Base-by-base conservation (phyloP, 768 basidiomycete genomes). In the Paxillus ammoniavirescens region DNA sequence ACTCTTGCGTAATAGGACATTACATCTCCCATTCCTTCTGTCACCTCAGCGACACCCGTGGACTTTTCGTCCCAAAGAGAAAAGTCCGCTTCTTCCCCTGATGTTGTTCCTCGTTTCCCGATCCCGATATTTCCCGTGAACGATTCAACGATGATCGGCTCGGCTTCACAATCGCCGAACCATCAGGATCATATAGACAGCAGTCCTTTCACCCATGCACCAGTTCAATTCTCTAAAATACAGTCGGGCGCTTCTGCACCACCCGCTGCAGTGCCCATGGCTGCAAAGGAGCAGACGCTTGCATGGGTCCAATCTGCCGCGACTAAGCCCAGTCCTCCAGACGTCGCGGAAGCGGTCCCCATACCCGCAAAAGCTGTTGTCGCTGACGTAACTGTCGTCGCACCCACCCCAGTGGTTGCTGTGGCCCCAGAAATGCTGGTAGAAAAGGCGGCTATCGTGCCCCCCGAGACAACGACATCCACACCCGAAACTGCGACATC, bases 81-180 rank as follows among this genome's bases (percentile, higher is more conserved):
- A 31, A 38, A 59, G 33, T 30, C 50, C 59, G 17, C 55, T 8
- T 9, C 47, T 42, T 55, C 56, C 17, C 37, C 58, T 6, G 57
- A 70, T 10, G 44, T 57, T 1, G 69, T 73, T 3, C 68, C 75
- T 42, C 58, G 61, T 8, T 63, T 76, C 3, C 72, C 73, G 38
- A 71, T 77, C 13, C 33, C 68, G 54, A 72, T 75, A 42, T 64
- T 76, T 4, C 75, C 77, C 13, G 74, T 77, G 44, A 76, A 74
- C 51, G 73, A 79, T 61, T 67, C 72, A 57, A 72, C 68, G 58
- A 69, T 69, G 2, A 50, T 59, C 33, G 56, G 54, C 26, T 50
- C 65, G 46, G 35, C 46, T 3, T 56, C 59, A 15, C 52, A 45
- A 45, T 53, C 50, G 38, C 44, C 36, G 1, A 45, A 46, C n/a